Evolutionary conservation across 176 grass and related monocot genomes (phyloP), one percentile per base, ranked within the genome.

Genomic region (Miscanthus lutarioriparius): DNA sequence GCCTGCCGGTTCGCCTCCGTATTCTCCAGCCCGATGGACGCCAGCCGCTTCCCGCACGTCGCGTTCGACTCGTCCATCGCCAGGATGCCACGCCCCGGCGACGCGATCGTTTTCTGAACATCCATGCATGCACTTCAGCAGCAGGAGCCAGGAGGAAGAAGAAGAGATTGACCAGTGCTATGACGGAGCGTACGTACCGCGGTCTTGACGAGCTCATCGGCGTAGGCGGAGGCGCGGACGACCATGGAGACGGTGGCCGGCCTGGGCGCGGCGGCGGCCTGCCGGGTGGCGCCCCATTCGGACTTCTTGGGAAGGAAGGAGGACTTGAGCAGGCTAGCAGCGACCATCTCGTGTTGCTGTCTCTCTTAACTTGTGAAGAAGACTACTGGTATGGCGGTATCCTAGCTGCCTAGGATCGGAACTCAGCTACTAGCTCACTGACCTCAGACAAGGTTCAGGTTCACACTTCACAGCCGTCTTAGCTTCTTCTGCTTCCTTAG

Each of bases 201-300:
- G 4, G 92, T 95, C 82, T 95, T 95, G 79, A 98, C 85, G 80
- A 98, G 95, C 80, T 98, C 95, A 40, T 98, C 95, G 86, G 91
- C 54, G 84, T 93, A 95, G 38, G 92, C 70, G 67, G 89, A 71
- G 41, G 95, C 95, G n/a, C 92, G 88, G 76, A 98, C 95, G 49
- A 86, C 80, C 78, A 98, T 51, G 58, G 91, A 88, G 59, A 98
- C 89, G 13, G 82, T 37, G 14, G 76, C 53, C 36, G 68, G 88
- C 25, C 84, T 70, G 68, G 72, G 28, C 0, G 72, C 56, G 6
- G 77, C 73, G 8, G 92, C 64, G 10, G 76, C 33, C n/a, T 88
- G 84, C 23, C 79, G 12, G 63, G 80, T 51, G 6, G 59, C 80
- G 80, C 88, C 83, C 89, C 90, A 97, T 86, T 91, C 91, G 14